A percentile compares a stretch with the other conserved stretches of the same genome.
Evolutionary conservation across 2,329 filamentous ascomycete species (phyloP).

Genomic region (Lachnellula suecica): DNA sequence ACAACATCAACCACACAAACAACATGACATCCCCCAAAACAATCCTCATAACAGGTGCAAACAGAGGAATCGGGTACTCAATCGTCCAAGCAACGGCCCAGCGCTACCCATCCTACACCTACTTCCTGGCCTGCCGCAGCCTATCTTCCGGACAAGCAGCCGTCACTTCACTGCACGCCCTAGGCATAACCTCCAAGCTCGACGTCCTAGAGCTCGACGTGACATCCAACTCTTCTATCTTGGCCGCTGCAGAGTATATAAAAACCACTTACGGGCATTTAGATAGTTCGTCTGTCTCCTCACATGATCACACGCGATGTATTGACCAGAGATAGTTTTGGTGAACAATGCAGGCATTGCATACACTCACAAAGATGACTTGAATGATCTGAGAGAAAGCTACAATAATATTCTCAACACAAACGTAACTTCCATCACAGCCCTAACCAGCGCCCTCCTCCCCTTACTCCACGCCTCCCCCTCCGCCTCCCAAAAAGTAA

Average conservation of each 20-base stretch:
- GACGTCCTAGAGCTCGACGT: background rate
- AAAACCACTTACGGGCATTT: background rate
- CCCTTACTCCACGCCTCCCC: slow-evolving; percentile 32
- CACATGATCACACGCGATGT: background rate
- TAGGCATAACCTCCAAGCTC: background rate
- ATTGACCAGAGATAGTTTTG: slow-evolving; percentile 28
- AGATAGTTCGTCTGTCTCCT: background rate
- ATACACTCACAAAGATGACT: slow-evolving; percentile 26
- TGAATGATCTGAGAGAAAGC: slow-evolving; percentile 33
- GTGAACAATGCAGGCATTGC: slow-evolving; percentile 41
- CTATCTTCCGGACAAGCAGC: background rate
- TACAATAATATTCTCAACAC: slow-evolving; percentile 37
- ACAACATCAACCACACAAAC: too few relatives aligned
- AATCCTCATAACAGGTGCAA: background rate
- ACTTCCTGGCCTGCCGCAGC: background rate
- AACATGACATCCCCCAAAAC: background rate
- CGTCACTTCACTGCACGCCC: background rate
- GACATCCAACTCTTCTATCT: background rate
- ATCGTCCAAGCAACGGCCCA: background rate
- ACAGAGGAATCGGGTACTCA: background rate
- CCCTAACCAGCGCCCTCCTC: slow-evolving; percentile 32
- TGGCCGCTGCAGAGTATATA: background rate
- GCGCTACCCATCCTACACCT: background rate
- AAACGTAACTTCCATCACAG: slow-evolving; percentile 44
- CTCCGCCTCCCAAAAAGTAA: slow-evolving; percentile 27